A percentile compares a stretch with the other conserved stretches of the same genome.
These are phyloP conservation scores for Hericium erinaceus DNA, from an alignment of 768 basidiomycete species.

Conservation along the genomic window DNA sequence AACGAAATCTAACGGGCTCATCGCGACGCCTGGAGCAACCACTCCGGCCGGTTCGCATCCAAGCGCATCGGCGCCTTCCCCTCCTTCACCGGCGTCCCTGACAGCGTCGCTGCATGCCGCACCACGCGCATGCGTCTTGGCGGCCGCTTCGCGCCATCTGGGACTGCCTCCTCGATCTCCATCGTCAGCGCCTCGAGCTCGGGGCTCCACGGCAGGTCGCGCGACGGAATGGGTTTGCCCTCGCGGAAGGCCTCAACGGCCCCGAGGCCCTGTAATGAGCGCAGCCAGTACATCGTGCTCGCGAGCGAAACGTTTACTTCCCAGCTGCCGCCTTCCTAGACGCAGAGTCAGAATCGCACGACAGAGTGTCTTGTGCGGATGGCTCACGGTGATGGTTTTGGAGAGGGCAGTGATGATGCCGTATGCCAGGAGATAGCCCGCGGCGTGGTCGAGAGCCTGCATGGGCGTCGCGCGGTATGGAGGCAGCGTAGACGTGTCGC, in stretches of 20 bases:
- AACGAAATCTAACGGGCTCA: neutral
- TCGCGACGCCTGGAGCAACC: constrained; percentile 16
- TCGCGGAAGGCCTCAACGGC: constrained; percentile 32
- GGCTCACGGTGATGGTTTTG: constrained; percentile 37
- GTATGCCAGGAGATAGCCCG: constrained; percentile 49
- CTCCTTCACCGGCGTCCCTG: constrained; percentile 9
- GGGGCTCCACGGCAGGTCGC: constrained; percentile 21
- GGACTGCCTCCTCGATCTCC: constrained; percentile 5
- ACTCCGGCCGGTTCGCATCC: constrained; percentile 18
- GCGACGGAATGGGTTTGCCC: constrained; percentile 31
- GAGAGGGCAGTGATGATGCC: constrained; percentile 49
- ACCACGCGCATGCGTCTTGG: constrained; percentile 3
- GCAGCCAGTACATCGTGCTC: constrained; percentile 46
- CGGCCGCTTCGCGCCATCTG: constrained; percentile 2
- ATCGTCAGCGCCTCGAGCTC: constrained; percentile 29
- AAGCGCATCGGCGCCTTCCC: constrained; percentile 12
- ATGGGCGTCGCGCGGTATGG: constrained; percentile 36
- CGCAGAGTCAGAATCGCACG: neutral
- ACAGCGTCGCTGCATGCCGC: constrained; percentile 11
- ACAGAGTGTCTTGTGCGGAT: neutral
- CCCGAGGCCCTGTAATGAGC: constrained; percentile 37
- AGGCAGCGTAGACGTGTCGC: constrained; percentile 11
- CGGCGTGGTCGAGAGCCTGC: constrained; percentile 52
- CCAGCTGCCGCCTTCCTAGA: constrained; percentile 52
- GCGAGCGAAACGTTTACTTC: constrained; percentile 52